Evolutionary conservation across 1,284 basidiomycete genomes (phyloP).

Genomic region (Ustilago esculenta): DNA sequence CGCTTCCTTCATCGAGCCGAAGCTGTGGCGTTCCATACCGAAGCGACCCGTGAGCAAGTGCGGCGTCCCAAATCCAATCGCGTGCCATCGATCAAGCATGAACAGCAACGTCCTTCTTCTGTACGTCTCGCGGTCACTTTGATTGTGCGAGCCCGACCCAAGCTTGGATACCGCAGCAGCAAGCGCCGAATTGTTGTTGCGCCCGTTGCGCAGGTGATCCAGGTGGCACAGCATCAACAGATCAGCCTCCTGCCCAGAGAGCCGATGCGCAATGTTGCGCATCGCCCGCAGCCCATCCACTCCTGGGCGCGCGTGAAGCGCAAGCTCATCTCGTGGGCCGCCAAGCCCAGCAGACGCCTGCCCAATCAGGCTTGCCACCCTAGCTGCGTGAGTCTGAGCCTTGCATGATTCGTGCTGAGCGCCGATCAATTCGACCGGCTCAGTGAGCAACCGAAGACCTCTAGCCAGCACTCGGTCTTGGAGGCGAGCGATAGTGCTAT

Average conservation of each 20-base stretch:
- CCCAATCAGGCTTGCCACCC: conserved; percentile 28
- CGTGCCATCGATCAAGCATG: conserved; percentile 55
- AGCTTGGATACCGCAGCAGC: conserved; percentile 52
- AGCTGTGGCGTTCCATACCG: conserved; percentile 39
- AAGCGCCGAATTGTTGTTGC: conserved; percentile 45
- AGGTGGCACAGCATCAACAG: conserved; percentile 52
- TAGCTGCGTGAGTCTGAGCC: conserved; percentile 21
- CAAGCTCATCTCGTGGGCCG: conserved; percentile 18
- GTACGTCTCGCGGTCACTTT: conserved; percentile 32
- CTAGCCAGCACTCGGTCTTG: conserved; percentile 32
- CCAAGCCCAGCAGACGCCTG: conserved; percentile 36
- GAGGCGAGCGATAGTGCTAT: conserved; percentile 21
- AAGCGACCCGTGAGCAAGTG: conserved; percentile 38
- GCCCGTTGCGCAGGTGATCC: conserved; percentile 43
- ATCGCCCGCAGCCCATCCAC: conserved; percentile 14
- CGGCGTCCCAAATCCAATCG: conserved; percentile 41
- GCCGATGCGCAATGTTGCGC: conserved; percentile 25
- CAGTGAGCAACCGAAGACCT: conserved; percentile 23
- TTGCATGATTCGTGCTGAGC: conserved; percentile 6
- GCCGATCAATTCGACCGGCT: conserved; percentile 29
- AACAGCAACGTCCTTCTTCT: conserved; percentile 39
- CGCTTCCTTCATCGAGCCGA: conserved; percentile 39
- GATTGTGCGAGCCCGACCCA: conserved; percentile 22
- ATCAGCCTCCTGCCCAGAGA: conserved; percentile 47
- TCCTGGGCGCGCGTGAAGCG: conserved; percentile 6